phyloP scores from a whole-genome alignment of 2,329 filamentous ascomycete species.

The Xylaria sp. region DNA sequence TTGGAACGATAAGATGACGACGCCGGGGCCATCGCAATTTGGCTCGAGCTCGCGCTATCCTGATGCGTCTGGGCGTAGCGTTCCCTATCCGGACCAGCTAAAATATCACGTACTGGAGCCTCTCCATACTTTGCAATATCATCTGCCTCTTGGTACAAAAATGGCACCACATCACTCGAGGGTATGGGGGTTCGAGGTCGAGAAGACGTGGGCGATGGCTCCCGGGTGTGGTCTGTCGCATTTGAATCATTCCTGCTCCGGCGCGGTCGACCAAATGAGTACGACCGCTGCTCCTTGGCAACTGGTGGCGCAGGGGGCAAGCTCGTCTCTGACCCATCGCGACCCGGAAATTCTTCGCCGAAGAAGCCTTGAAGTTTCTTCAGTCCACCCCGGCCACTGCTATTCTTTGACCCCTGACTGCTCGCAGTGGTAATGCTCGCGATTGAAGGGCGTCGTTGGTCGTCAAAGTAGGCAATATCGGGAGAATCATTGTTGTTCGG shows the following conservation, averaged over 20 bases:
- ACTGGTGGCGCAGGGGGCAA: constrained; percentile 56
- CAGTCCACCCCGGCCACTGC: constrained; percentile 71
- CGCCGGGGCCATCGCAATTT: constrained; percentile 59
- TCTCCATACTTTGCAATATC: constrained; percentile 80
- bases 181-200: constrained; percentile 84
- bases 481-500: constrained; percentile 64
- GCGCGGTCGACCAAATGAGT: constrained; percentile 65
- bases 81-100: constrained; percentile 72
- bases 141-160: constrained; percentile 87
- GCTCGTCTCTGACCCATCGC: constrained; percentile 76
- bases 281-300: constrained; percentile 65
- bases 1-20: constrained; percentile 67
- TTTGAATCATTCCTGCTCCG: constrained; percentile 84
- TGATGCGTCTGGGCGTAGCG: constrained; percentile 62
- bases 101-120: constrained; percentile 73
- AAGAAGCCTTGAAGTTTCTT: constrained; percentile 92
- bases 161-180: constrained; percentile 95
- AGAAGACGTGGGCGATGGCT: constrained; percentile 76
- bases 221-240: constrained; percentile 70
- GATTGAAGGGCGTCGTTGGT: constrained; percentile 83
- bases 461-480: constrained; percentile 65
- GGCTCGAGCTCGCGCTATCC: constrained; percentile 51
- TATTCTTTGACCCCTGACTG: constrained; percentile 80
- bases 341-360: constrained; percentile 81
- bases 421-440: constrained; percentile 86